Evolutionary conservation across 169 alveolate genomes (phyloP).

Genomic region (Cryptosporidium xiaoi): DNA sequence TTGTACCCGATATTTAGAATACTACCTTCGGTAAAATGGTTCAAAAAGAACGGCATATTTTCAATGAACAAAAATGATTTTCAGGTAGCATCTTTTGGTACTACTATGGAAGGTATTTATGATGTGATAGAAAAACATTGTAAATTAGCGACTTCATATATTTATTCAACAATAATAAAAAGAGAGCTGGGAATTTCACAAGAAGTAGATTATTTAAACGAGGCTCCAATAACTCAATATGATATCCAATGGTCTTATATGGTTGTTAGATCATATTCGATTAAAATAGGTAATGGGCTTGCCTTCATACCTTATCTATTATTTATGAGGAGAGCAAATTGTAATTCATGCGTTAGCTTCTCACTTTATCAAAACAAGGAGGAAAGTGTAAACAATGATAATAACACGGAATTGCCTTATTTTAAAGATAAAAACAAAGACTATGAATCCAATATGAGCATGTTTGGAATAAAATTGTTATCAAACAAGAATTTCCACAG

Average conservation of each 20-base stretch:
- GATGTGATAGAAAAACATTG: constrained; percentile 49
- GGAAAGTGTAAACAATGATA: neutral
- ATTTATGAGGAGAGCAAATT: constrained; percentile 48
- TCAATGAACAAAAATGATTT: constrained; percentile 69
- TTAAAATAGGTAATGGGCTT: constrained; percentile 24
- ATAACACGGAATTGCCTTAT: neutral
- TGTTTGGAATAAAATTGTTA: neutral
- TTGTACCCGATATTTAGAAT: constrained; percentile 25
- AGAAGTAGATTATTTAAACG: constrained; percentile 49
- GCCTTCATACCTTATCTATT: constrained; percentile 52
- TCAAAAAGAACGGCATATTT: constrained; percentile 46
- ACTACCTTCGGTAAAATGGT: constrained; percentile 64
- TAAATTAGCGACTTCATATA: constrained; percentile 62
- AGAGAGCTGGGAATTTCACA: constrained; percentile 58
- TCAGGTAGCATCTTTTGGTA: constrained; percentile 72
- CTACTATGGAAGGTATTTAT: constrained; percentile 68
- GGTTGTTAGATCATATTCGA: constrained; percentile 57
- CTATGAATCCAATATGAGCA: no score
- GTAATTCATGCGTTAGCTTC: constrained; percentile 8
- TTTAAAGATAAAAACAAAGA: neutral
- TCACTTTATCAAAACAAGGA: neutral
- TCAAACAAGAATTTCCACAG: constrained; percentile 32
- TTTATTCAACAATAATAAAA: constrained; percentile 47
- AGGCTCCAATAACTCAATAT: constrained; percentile 67
- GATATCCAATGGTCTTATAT: constrained; percentile 72